These are phyloP conservation scores for Aspergillus haitiensis DNA, from an alignment of 495 filamentous ascomycete species.

Conservation along the genomic window DNA sequence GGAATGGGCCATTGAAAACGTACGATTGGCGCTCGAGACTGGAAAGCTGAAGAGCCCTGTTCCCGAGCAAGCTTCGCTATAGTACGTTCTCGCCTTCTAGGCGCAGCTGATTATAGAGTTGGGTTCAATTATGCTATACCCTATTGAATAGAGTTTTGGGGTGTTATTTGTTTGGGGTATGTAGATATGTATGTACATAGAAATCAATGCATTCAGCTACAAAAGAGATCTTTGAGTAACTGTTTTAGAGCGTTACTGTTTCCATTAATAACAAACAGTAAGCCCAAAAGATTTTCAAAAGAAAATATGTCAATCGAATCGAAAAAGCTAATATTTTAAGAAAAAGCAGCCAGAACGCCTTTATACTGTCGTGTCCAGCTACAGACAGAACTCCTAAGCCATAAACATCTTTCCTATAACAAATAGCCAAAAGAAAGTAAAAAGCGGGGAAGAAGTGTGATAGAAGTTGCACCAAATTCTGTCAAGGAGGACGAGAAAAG, in stretches of 20 bases:
- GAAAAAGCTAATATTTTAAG: conserved; percentile 12
- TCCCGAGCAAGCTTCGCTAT: conserved; percentile 57
- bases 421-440: conserved; percentile 8
- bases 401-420: conserved; percentile 15
- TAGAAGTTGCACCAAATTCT: background rate
- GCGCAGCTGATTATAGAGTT: too few relatives aligned
- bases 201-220: conserved; percentile 3
- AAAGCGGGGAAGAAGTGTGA: background rate
- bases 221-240: background rate
- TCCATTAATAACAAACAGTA: background rate
- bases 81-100: background rate
- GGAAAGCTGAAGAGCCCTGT: conserved; percentile 59
- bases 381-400: conserved; percentile 24
- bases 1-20: conserved; percentile 62
- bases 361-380: conserved; percentile 22
- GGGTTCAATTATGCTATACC: background rate
- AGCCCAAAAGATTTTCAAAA: background rate
- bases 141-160: conserved; percentile 4
- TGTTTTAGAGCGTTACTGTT: background rate
- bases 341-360: conserved; percentile 26
- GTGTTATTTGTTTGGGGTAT: background rate
- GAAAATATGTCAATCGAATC: conserved; percentile 11
- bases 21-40: conserved; percentile 53
- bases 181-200: conserved; percentile 6
- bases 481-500: background rate